Conservation (phyloP, 2,329 filamentous ascomycete species). For the Colletotrichum trifolii region DNA sequence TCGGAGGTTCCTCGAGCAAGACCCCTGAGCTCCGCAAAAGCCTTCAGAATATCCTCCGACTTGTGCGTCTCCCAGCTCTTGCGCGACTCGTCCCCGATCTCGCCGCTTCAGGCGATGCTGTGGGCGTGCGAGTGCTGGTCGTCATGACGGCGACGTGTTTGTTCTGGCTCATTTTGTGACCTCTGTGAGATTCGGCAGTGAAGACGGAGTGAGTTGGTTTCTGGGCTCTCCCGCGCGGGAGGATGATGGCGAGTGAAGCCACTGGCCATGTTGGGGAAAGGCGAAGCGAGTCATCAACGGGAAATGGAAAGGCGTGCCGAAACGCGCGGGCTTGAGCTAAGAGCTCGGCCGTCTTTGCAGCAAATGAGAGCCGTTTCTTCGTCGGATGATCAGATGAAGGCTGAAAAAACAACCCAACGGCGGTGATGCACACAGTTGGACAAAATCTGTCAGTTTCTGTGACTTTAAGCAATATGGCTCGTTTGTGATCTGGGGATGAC, state of each 20-base stretch:
- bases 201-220: neutral
- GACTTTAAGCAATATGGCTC: neutral
- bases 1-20: constrained; percentile 38
- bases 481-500: neutral
- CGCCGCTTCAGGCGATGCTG: too few species aligned
- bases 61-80: constrained; percentile 40
- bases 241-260: neutral
- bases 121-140: constrained; percentile 47
- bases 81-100: constrained; percentile 38
- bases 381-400: neutral
- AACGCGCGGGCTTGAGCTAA: constrained; percentile 15
- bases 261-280: constrained; percentile 5
- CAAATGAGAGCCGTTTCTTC: neutral
- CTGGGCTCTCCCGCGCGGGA: neutral
- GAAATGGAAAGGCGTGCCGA: constrained; percentile 18
- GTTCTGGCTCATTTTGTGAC: neutral
- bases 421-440: too few species aligned
- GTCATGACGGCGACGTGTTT: constrained; percentile 49
- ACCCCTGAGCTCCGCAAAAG: constrained; percentile 42
- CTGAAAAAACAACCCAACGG: neutral
- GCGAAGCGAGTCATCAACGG: neutral
- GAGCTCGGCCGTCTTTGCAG: neutral
- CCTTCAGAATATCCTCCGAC: constrained; percentile 37
- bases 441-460: too few species aligned
- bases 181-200: too few species aligned